phyloP scores from a whole-genome alignment of 1,139 yeast genomes.

The Yamadazyma jaroonii region DNA sequence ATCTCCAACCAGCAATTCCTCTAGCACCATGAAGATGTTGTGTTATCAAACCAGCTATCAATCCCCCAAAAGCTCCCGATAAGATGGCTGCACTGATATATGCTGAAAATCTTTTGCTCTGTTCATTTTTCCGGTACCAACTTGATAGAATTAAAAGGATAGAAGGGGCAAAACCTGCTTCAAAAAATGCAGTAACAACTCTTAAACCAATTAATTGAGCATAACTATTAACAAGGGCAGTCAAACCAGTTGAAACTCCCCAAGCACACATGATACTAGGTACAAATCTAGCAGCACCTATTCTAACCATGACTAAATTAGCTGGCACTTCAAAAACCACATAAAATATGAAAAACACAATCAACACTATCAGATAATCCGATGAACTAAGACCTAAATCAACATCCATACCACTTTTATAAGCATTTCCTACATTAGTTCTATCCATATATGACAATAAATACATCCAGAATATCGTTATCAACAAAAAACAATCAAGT shows the following conservation, averaged over 20 bases:
- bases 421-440: slow-evolving; percentile 6
- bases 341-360: slow-evolving; percentile 40
- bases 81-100: slow-evolving; percentile 25
- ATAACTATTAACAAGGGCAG: slow-evolving; percentile 29
- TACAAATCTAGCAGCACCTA: slow-evolving; percentile 21
- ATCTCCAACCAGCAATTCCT: slow-evolving; percentile 29
- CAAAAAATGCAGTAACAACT: slow-evolving; percentile 34
- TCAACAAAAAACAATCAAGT: slow-evolving; percentile 2
- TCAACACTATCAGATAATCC: slow-evolving; percentile 36
- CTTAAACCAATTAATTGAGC: slow-evolving; percentile 37
- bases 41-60: slow-evolving; percentile 35
- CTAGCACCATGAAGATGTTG: slow-evolving; percentile 20
- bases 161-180: slow-evolving; percentile 41
- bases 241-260: slow-evolving; percentile 35
- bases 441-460: slow-evolving; percentile 3
- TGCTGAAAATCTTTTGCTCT: slow-evolving; percentile 30
- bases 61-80: slow-evolving; percentile 35
- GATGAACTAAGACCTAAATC: slow-evolving; percentile 19
- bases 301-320: slow-evolving; percentile 27
- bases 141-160: slow-evolving; percentile 33
- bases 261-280: slow-evolving; percentile 33
- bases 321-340: slow-evolving; percentile 43
- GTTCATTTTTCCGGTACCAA: slow-evolving; percentile 35
- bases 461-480: slow-evolving; percentile 1
- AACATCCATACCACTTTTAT: slow-evolving; percentile 1